A percentile compares a stretch with the other conserved stretches of the same genome.
These are phyloP conservation scores for Wickerhamiella slavikovae DNA, from an alignment of 805 yeast genomes.

Conservation along the genomic window DNA sequence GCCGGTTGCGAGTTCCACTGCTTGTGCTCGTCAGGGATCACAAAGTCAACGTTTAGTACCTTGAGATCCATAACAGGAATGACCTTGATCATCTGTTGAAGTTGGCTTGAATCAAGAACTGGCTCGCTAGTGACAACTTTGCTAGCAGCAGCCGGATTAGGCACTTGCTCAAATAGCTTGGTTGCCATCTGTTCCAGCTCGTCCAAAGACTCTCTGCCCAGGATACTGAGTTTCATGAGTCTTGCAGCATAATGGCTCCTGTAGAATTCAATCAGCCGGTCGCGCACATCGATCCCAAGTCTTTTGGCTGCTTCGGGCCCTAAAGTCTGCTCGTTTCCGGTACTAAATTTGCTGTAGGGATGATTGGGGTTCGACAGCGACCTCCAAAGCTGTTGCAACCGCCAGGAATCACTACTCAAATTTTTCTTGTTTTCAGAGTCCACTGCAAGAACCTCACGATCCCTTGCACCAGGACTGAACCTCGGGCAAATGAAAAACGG, in stretches of 20 bases:
- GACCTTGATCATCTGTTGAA: slow-evolving; percentile 36
- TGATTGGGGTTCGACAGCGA: slow-evolving; percentile 50
- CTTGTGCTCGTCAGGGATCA: slow-evolving; percentile 53
- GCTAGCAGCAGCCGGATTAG: slow-evolving; percentile 18
- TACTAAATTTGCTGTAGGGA: slow-evolving; percentile 73
- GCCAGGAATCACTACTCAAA: slow-evolving; percentile 75
- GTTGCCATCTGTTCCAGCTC: slow-evolving; percentile 51
- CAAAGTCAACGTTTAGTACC: slow-evolving; percentile 44
- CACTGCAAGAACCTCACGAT: slow-evolving; percentile 83
- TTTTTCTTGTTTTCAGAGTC: slow-evolving; percentile 93
- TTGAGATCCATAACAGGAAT: slow-evolving; percentile 71
- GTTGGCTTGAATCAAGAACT: slow-evolving; percentile 24
- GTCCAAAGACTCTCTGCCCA: slow-evolving; percentile 66
- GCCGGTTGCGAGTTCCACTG: slow-evolving; percentile 51
- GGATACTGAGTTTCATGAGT: slow-evolving; percentile 65
- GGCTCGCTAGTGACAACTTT: slow-evolving; percentile 25
- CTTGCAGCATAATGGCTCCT: slow-evolving; percentile 58
- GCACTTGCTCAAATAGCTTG: slow-evolving; percentile 41
- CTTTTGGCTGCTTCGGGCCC: slow-evolving; percentile 43
- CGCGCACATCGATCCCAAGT: slow-evolving; percentile 67
- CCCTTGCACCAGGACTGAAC: slow-evolving; percentile 54
- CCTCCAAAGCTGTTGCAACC: slow-evolving; percentile 69
- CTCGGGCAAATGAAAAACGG: slow-evolving; percentile 82
- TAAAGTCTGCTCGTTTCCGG: slow-evolving; percentile 68
- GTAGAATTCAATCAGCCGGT: slow-evolving; percentile 60